Conservation (phyloP, 163 green algal species). For the Volvox carteri region DNA sequence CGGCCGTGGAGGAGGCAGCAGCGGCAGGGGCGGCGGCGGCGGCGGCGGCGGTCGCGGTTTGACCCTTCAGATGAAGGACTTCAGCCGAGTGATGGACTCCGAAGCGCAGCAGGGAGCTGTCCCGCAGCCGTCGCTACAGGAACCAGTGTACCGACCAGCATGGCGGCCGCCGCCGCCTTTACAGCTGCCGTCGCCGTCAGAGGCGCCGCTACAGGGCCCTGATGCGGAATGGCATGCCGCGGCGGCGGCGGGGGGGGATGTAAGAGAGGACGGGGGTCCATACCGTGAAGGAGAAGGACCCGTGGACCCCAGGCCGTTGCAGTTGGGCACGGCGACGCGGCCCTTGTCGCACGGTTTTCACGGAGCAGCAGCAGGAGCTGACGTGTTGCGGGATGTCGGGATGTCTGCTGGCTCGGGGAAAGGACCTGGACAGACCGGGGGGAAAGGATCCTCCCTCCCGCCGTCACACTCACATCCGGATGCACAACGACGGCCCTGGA, state of each 20-base stretch:
- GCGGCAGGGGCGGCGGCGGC: neutral
- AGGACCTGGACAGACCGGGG: too few relatives aligned
- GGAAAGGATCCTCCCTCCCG: too few relatives aligned
- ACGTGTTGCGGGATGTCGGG: too few relatives aligned
- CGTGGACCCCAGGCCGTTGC: too few relatives aligned
- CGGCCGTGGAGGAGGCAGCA: neutral
- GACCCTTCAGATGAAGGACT: neutral
- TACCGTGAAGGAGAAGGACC: too few relatives aligned
- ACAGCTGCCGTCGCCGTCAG: neutral
- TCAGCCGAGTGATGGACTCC: neutral
- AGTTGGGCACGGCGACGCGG: too few relatives aligned
- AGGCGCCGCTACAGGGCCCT: neutral
- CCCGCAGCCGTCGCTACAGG: neutral
- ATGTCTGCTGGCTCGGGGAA: too few relatives aligned
- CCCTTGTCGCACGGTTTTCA: too few relatives aligned
- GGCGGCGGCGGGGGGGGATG: neutral
- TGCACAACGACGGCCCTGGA: too few relatives aligned
- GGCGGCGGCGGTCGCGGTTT: neutral
- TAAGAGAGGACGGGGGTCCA: too few relatives aligned
- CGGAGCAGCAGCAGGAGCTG: too few relatives aligned
- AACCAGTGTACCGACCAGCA: neutral
- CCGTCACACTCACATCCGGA: too few relatives aligned
- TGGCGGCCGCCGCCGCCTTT: neutral
- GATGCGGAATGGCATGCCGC: neutral
- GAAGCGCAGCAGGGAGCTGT: neutral